phyloP scores from a whole-genome alignment of 116 monocot species.

The Papilionanthe hybrid region DNA sequence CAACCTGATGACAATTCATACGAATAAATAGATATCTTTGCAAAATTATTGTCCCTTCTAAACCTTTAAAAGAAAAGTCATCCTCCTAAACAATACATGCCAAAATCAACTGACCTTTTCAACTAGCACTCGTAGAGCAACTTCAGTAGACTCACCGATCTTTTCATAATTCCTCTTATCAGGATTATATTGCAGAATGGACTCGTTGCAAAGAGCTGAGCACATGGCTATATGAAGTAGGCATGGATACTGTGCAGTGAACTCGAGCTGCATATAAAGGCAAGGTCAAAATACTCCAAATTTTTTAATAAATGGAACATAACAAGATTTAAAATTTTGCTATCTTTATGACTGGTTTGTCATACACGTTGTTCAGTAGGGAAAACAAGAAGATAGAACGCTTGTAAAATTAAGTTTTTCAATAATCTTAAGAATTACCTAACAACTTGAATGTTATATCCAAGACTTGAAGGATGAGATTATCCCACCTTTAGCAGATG shows the following conservation, averaged over 20 bases:
- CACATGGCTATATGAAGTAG: constrained; percentile 99
- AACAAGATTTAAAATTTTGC: neutral
- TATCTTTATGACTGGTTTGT: neutral
- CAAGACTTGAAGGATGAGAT: neutral
- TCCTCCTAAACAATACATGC: neutral
- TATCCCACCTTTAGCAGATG: too few relatives aligned
- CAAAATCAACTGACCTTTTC: constrained; percentile 69
- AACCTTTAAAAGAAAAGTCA: neutral
- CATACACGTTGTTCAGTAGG: neutral
- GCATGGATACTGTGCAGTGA: constrained; percentile 92
- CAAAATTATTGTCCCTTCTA: neutral
- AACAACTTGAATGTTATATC: neutral
- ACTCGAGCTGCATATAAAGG: constrained; percentile 63
- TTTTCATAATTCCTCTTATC: constrained; percentile 94
- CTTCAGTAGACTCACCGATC: constrained; percentile 99
- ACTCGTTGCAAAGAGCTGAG: constrained; percentile 97
- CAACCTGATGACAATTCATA: constrained; percentile 57
- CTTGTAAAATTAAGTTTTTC: neutral
- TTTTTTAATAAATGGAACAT: neutral
- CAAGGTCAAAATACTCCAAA: neutral
- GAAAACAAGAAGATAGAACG: neutral
- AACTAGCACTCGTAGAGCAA: constrained; percentile 92
- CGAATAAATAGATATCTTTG: constrained; percentile 8
- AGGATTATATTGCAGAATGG: constrained; percentile 95
- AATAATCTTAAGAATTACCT: constrained; percentile 1